These are phyloP conservation scores for Liriodendron chinense DNA, from an alignment of 164 flowering plant species.

Conservation along the genomic window DNA sequence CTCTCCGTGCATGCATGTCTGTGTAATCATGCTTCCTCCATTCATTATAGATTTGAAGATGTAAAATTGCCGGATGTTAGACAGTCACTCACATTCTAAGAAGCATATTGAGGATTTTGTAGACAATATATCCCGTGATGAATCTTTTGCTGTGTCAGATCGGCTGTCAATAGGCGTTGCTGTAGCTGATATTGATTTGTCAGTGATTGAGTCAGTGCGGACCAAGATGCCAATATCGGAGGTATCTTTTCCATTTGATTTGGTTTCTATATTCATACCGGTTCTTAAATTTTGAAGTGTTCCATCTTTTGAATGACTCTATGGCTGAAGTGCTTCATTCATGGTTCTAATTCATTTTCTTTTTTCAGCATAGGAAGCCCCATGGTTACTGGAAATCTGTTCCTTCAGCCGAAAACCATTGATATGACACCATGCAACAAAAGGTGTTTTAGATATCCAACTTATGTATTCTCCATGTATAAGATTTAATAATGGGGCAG, in stretches of 20 bases:
- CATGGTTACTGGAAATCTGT: slow-evolving; percentile 48
- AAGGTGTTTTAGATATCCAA: background rate
- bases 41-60: background rate
- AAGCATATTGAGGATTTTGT: background rate
- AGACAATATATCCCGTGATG: background rate
- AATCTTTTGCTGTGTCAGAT: slow-evolving; percentile 44
- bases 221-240: slow-evolving; percentile 71
- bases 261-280: too few species aligned
- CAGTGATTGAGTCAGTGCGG: slow-evolving; percentile 65
- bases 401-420: background rate
- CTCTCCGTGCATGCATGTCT: background rate
- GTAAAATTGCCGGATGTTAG: too few species aligned
- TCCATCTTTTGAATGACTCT: background rate
- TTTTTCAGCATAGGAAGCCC: slow-evolving; percentile 63
- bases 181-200: slow-evolving; percentile 82
- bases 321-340: background rate
- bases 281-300: background rate
- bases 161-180: slow-evolving; percentile 69
- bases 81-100: too few species aligned
- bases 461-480: background rate
- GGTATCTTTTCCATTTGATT: slow-evolving; percentile 33
- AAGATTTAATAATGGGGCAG: background rate
- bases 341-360: slow-evolving; percentile 8
- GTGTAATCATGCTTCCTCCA: background rate
- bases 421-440: background rate